A percentile compares a stretch with the other conserved stretches of the same genome.
Conservation (phyloP, 306 rosid genomes). For the Fragaria vesca region DNA sequence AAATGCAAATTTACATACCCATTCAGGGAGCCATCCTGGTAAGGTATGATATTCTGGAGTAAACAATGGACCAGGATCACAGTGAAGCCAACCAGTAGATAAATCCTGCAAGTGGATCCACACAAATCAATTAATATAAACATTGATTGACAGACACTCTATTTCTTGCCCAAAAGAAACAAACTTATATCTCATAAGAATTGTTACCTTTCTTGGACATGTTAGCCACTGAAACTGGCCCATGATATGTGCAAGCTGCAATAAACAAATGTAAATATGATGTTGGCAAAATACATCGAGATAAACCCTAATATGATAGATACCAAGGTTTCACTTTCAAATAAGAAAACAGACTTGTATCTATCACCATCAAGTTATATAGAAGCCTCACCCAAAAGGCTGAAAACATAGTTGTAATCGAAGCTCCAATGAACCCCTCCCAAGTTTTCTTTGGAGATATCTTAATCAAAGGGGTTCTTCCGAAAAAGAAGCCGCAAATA, state of each 20-base stretch:
- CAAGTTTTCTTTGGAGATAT: constrained; percentile 98
- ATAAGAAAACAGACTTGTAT: background rate
- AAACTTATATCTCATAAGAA: constrained; percentile 20
- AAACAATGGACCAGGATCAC: constrained; percentile 93
- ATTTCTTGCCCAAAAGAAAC: constrained; percentile 15
- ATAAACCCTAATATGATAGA: background rate
- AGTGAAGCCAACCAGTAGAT: constrained; percentile 87
- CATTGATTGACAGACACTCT: constrained; percentile 14
- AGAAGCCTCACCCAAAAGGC: constrained; percentile 81
- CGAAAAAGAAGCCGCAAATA: constrained; percentile 89
- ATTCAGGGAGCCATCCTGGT: constrained; percentile 66
- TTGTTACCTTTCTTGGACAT: constrained; percentile 90
- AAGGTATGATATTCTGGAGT: constrained; percentile 66
- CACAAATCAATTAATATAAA: constrained; percentile 24
- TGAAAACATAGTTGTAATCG: constrained; percentile 84
- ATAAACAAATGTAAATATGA: constrained; percentile 34
- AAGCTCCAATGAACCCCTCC: constrained; percentile 99
- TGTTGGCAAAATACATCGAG: background rate
- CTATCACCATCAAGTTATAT: background rate
- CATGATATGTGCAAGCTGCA: constrained; percentile 93
- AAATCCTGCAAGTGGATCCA: constrained; percentile 66
- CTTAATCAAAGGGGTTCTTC: constrained; percentile 95
- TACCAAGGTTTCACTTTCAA: background rate
- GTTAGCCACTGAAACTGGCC: constrained; percentile 87
- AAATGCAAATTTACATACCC: constrained; percentile 52